Evolutionary conservation across 2,329 filamentous ascomycete genomes (phyloP).

Genomic region (Diplodia intermedia): DNA sequence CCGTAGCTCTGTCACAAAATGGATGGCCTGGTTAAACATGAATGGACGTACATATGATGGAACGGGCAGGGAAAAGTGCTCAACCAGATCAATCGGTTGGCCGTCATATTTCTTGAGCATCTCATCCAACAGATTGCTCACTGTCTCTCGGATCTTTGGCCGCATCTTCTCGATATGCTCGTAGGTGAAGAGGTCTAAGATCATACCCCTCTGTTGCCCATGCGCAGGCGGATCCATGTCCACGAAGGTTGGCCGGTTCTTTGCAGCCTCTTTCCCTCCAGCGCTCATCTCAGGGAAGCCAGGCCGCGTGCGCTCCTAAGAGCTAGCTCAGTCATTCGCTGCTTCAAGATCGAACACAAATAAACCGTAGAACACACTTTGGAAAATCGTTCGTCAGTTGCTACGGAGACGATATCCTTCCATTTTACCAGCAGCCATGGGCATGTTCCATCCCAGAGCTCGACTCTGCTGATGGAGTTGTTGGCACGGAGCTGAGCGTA

Average conservation of each 20-base stretch:
- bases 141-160: constrained; percentile 57
- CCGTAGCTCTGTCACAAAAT: too few species aligned
- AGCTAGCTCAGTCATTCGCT: background rate
- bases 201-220: constrained; percentile 58
- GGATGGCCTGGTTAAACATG: too few species aligned
- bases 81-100: constrained; percentile 55
- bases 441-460: constrained; percentile 56
- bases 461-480: constrained; percentile 55
- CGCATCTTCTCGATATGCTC: constrained; percentile 51
- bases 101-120: constrained; percentile 50
- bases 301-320: constrained; percentile 40
- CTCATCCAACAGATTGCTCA: constrained; percentile 52
- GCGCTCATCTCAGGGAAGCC: constrained; percentile 58
- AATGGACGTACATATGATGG: constrained; percentile 53
- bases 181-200: constrained; percentile 53
- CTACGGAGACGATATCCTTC: constrained; percentile 55
- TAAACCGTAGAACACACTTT: constrained; percentile 39
- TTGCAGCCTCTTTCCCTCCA: constrained; percentile 57
- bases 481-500: constrained; percentile 54
- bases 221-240: constrained; percentile 60
- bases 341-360: too few species aligned
- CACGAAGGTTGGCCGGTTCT: constrained; percentile 59
- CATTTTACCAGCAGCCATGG: constrained; percentile 60
- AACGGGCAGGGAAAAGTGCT: constrained; percentile 57
- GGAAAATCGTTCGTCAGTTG: constrained; percentile 56